These are phyloP conservation scores for Fraxinus sp. DNA, from an alignment of 305 asterid species.

Conservation along the genomic window DNA sequence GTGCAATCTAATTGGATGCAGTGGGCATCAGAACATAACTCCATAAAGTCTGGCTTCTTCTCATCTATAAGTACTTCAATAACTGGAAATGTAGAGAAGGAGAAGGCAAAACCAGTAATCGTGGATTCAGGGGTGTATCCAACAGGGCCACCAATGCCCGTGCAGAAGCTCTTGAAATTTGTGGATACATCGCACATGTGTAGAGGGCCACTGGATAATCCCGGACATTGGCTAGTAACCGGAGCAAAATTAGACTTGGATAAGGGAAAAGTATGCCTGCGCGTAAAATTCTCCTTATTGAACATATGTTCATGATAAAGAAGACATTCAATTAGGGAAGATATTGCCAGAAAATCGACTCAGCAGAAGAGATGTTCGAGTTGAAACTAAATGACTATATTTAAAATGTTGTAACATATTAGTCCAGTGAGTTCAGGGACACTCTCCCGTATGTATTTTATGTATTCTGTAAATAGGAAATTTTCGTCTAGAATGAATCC, in stretches of 20 bases:
- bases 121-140: constrained; percentile 82
- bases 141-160: constrained; percentile 65
- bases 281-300: constrained; percentile 76
- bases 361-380: neutral
- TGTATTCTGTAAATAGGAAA: neutral
- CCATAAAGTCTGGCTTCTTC: constrained; percentile 51
- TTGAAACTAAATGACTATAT: neutral
- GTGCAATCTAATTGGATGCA: constrained; percentile 77
- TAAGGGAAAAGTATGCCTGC: constrained; percentile 66
- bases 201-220: constrained; percentile 77
- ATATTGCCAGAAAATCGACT: neutral
- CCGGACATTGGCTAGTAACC: constrained; percentile 91
- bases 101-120: constrained; percentile 38
- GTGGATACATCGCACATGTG: constrained; percentile 69
- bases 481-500: neutral
- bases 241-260: constrained; percentile 86
- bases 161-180: constrained; percentile 58
- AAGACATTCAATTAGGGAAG: neutral
- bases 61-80: constrained; percentile 62
- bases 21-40: constrained; percentile 35
- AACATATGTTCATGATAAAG: constrained; percentile 26
- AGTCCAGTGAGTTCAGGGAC: neutral
- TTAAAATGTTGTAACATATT: neutral
- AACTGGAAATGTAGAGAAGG: constrained; percentile 44
- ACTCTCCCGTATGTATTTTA: neutral